Conservation (phyloP, 2,329 filamentous ascomycete genomes). For the Boeremia lycopersici region DNA sequence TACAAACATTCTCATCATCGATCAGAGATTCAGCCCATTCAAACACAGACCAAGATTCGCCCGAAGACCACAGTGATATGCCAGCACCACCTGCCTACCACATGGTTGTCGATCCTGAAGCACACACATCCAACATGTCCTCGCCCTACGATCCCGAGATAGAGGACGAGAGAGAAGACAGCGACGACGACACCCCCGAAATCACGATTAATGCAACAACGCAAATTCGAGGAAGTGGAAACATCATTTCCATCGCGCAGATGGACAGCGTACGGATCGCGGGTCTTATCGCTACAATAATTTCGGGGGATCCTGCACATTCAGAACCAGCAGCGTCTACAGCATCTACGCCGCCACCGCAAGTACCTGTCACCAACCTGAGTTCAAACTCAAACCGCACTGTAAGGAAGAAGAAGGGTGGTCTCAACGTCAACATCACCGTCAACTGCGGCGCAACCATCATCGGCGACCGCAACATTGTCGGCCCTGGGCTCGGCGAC, state of each 20-base stretch:
- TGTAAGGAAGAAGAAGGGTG: slow-evolving; percentile 13
- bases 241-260: slow-evolving; percentile 42
- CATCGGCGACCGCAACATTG: slow-evolving; percentile 44
- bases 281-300: slow-evolving; percentile 30
- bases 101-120: slow-evolving; percentile 31
- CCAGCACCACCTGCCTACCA: slow-evolving; percentile 40
- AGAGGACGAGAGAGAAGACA: slow-evolving; percentile 23
- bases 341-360: slow-evolving; percentile 4
- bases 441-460: slow-evolving; percentile 45
- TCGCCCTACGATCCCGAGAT: slow-evolving; percentile 27
- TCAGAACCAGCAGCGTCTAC: slow-evolving; percentile 1
- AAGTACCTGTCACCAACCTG: slow-evolving; percentile 6
- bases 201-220: slow-evolving; percentile 44
- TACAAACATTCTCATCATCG: slow-evolving; percentile 18
- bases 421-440: slow-evolving; percentile 37
- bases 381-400: slow-evolving; percentile 9
- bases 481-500: slow-evolving; percentile 41
- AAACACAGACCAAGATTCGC: neutral
- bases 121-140: slow-evolving; percentile 26
- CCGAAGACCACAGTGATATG: slow-evolving; percentile 16
- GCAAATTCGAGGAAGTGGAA: slow-evolving; percentile 42
- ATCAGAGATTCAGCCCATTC: slow-evolving; percentile 4
- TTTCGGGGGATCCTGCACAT: slow-evolving; percentile 22
- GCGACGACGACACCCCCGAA: slow-evolving; percentile 33
- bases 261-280: slow-evolving; percentile 40